phyloP scores from a whole-genome alignment of 2,329 filamentous ascomycete genomes.

The Delphinella strobiligena region DNA sequence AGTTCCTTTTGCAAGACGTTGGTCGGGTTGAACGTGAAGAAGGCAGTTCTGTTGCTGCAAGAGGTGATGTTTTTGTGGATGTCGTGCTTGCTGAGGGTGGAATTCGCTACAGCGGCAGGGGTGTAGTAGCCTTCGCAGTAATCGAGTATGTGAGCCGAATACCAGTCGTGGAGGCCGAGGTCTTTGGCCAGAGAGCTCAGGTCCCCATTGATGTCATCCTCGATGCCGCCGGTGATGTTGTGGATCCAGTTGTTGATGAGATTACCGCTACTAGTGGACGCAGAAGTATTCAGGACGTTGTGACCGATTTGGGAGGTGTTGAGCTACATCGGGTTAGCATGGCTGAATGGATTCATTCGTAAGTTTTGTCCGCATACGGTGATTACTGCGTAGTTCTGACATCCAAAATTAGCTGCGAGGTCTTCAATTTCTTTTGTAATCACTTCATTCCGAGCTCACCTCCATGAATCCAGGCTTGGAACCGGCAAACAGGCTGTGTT shows the following conservation, averaged over 20 bases:
- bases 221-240: conserved; percentile 20
- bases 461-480: conserved; percentile 44
- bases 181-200: conserved; percentile 31
- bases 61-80: conserved; percentile 40
- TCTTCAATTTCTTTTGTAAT: neutral
- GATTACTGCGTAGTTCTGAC: conserved; percentile 38
- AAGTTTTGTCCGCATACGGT: conserved; percentile 35
- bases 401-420: too few species aligned
- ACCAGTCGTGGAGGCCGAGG: conserved; percentile 48
- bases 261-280: conserved; percentile 14
- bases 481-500: conserved; percentile 42
- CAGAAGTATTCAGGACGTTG: conserved; percentile 19
- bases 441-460: too few species aligned
- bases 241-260: conserved; percentile 21
- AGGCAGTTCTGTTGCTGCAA: conserved; percentile 42
- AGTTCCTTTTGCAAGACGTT: conserved; percentile 38
- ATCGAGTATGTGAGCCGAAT: conserved; percentile 48
- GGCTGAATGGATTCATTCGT: too few species aligned
- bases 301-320: conserved; percentile 45
- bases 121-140: conserved; percentile 43
- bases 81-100: conserved; percentile 24
- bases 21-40: conserved; percentile 47
- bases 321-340: too few species aligned
- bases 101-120: conserved; percentile 30
- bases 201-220: conserved; percentile 29